A percentile compares a stretch with the other conserved stretches of the same genome.
Conservation (phyloP, 2,329 filamentous ascomycete genomes). For the Trichoderma polysporum region DNA sequence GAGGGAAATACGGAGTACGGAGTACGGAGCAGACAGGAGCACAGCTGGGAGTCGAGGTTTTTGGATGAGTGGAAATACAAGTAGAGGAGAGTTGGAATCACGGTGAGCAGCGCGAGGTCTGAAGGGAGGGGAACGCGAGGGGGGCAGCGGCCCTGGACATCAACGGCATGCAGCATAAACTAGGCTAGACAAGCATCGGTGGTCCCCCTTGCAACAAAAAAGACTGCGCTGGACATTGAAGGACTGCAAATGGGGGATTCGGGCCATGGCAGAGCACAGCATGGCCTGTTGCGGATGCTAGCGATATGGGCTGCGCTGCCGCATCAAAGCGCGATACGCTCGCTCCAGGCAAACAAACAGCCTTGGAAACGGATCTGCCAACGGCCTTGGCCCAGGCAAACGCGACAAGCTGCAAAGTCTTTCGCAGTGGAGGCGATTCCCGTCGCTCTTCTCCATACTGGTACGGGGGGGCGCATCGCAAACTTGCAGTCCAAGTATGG, state of each 20-base stretch:
- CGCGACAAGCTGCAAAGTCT: background rate
- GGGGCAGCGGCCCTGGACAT: slow-evolving; percentile 13
- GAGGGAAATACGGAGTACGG: background rate
- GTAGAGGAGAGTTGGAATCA: slow-evolving; percentile 15
- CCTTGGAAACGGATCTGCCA: background rate
- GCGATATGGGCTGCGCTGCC: background rate
- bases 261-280: slow-evolving; percentile 1
- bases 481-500: background rate
- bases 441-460: background rate
- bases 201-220: slow-evolving; percentile 11
- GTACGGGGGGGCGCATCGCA: background rate
- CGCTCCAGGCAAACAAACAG: background rate
- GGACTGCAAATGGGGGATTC: slow-evolving; percentile 12
- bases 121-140: slow-evolving; percentile 16
- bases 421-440: background rate
- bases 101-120: slow-evolving; percentile 16
- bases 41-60: background rate
- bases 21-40: background rate
- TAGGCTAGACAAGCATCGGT: slow-evolving; percentile 17
- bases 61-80: background rate
- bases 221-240: slow-evolving; percentile 16
- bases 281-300: slow-evolving; percentile 3
- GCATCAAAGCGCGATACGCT: background rate
- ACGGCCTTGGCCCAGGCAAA: background rate
- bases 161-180: slow-evolving; percentile 17